Evolutionary conservation across 2,329 filamentous ascomycete species (phyloP), one percentile per base, ranked within the genome.

Genomic region (Hypoxylon sp.): DNA sequence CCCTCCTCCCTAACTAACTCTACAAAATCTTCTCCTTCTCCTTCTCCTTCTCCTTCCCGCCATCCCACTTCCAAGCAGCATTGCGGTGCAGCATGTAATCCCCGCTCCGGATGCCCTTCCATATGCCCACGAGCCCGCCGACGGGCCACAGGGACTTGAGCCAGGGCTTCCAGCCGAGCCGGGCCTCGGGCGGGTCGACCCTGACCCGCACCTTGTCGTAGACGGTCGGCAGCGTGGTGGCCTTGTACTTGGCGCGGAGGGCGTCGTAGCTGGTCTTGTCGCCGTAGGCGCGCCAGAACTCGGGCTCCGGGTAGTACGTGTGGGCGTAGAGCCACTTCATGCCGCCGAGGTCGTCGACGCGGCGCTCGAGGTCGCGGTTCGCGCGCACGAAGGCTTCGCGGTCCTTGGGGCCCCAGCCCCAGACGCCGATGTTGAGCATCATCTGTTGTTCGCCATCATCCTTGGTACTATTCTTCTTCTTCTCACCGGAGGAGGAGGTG

Each of bases 301-400:
- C 83, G 0, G 79, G 73, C 65, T 88, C 81, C n/a, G 81, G 79
- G 69, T 94, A 94, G 73, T 91, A 95, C 0, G 89, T 88, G 64
- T 93, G 88, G 2, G 90, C 90, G 70, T 96, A 95, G 8, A 95
- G 75, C 88, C 90, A 94, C 74, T 95, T 95, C 75, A 88, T 83
- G 2, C 90, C 91, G 35, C 86, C 85, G 1, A 94, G 79, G 58
- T 83, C 78, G 36, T 76, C 75, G 3, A 92, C 80, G 65, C 88
- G 87, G 13, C 75, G 72, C 73, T 95, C 91, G 13, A 95, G 77
- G 31, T 78, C 78, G 21, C 87, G 81, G 71, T 95, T 95, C 61
- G 83, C 82, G 27, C 71, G 67, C 2, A 92, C 76, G 63, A 92
- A 92, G n/a, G 78, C 76, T 1, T 71, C 69, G 25, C 73, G 72